Evolutionary conservation across 1,284 basidiomycete genomes (phyloP).

Genomic region (Malassezia equina): DNA sequence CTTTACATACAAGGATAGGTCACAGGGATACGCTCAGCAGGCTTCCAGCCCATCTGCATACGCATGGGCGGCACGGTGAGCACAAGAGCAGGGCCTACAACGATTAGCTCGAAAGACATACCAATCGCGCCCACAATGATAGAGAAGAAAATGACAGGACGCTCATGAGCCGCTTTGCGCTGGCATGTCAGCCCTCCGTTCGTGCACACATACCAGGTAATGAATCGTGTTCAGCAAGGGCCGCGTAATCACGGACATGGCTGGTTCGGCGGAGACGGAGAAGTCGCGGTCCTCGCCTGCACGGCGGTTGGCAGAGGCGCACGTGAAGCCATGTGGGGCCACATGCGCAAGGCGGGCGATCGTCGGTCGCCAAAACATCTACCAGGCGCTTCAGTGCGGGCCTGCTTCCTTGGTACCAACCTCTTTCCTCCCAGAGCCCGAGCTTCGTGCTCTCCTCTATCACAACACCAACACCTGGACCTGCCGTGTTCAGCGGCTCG

Average conservation of each 20-base stretch:
- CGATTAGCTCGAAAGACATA: slow-evolving; percentile 12
- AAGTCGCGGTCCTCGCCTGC: not conserved
- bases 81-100: slow-evolving; percentile 63
- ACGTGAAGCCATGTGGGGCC: slow-evolving; percentile 9
- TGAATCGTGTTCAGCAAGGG: slow-evolving; percentile 37
- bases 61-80: slow-evolving; percentile 70
- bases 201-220: slow-evolving; percentile 30
- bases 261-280: slow-evolving; percentile 15
- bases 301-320: not conserved
- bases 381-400: not conserved
- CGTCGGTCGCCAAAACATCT: not conserved
- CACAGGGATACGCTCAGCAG: slow-evolving; percentile 65
- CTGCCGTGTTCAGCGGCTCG: not conserved
- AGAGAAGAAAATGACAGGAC: slow-evolving; percentile 82
- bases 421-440: not conserved
- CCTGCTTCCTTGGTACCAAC: not conserved
- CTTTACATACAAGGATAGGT: slow-evolving; percentile 69
- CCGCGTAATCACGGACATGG: slow-evolving; percentile 21
- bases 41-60: slow-evolving; percentile 61
- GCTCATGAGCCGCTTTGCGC: slow-evolving; percentile 79
- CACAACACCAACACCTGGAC: not conserved
- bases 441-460: not conserved
- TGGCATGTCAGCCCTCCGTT: slow-evolving; percentile 26
- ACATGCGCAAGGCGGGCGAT: not conserved
- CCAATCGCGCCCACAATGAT: slow-evolving; percentile 58